Percentiles rank a stretch among this genome's conserved stretches.
Conservation (phyloP, 176 grass and related monocot species). For the Carex pumila region DNA sequence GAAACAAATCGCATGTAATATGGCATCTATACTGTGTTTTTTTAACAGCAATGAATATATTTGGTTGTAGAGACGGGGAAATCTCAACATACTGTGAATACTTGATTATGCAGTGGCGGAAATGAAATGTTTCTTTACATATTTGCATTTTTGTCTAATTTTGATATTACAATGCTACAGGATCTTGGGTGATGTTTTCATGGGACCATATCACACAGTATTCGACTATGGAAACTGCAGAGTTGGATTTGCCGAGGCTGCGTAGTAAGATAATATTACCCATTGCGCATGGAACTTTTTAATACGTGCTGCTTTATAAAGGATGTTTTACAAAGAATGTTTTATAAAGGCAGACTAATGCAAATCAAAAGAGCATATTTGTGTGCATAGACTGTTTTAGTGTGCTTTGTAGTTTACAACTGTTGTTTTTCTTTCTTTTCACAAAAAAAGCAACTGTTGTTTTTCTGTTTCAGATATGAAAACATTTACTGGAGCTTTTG, state of each 20-base stretch:
- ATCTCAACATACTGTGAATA: background rate
- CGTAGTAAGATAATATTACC: slow-evolving; percentile 21
- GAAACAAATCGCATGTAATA: background rate
- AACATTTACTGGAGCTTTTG: background rate
- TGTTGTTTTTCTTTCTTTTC: background rate
- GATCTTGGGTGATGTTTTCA: slow-evolving; percentile 91
- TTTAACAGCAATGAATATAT: background rate
- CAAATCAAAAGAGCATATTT: background rate
- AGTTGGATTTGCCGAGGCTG: slow-evolving; percentile 68
- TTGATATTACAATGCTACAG: slow-evolving; percentile 12
- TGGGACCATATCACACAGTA: slow-evolving; percentile 90
- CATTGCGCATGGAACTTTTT: background rate
- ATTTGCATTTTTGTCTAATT: background rate
- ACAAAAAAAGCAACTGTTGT: background rate
- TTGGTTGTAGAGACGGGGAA: background rate
- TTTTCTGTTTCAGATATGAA: background rate
- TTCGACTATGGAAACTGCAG: slow-evolving; percentile 85
- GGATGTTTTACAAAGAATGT: background rate
- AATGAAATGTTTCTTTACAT: background rate
- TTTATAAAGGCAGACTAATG: background rate
- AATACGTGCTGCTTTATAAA: background rate
- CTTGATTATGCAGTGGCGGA: background rate
- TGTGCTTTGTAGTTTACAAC: background rate
- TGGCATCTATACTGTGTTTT: background rate
- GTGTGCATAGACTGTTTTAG: background rate